Evolutionary conservation across 1,284 basidiomycete species (phyloP).

Genomic region (Gymnopus androsaceus): DNA sequence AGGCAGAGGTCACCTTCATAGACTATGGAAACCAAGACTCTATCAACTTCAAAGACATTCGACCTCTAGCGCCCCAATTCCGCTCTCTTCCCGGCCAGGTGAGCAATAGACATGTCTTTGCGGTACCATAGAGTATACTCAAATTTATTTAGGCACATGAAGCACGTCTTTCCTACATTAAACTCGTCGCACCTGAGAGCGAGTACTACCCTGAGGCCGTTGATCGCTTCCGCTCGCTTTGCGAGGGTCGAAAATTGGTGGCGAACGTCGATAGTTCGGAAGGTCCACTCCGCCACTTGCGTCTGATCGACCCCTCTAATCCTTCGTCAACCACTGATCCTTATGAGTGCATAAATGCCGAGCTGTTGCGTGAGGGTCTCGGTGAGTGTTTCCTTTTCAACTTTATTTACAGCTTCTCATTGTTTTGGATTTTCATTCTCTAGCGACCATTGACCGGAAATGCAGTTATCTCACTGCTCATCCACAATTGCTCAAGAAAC

Average conservation of each 20-base stretch:
- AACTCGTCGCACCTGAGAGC: constrained; percentile 73
- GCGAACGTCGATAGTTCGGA: constrained; percentile 90
- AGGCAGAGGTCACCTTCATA: constrained; percentile 86
- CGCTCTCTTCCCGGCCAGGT: constrained; percentile 82
- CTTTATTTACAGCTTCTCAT: no score
- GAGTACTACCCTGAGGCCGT: constrained; percentile 87
- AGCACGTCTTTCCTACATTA: constrained; percentile 65
- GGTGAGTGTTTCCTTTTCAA: no score
- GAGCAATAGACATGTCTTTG: constrained; percentile 63
- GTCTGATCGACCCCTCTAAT: constrained; percentile 84
- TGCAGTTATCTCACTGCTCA: constrained; percentile 76
- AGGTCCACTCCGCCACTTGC: constrained; percentile 76
- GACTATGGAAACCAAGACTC: constrained; percentile 91
- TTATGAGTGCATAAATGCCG: constrained; percentile 80
- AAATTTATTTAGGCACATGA: background rate
- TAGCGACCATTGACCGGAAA: constrained; percentile 79
- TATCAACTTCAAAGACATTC: constrained; percentile 72
- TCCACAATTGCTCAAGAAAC: constrained; percentile 66
- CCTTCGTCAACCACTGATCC: constrained; percentile 68
- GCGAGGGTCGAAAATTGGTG: constrained; percentile 86
- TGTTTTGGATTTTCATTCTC: no score
- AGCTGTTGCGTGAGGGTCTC: constrained; percentile 78
- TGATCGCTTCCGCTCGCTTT: constrained; percentile 81
- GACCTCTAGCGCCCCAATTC: constrained; percentile 86
- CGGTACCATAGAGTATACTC: background rate